Percentiles rank a stretch among this genome's conserved stretches.
These are phyloP conservation scores for Sapria himalayana DNA, from an alignment of 345 rosid genomes.

Conservation along the genomic window DNA sequence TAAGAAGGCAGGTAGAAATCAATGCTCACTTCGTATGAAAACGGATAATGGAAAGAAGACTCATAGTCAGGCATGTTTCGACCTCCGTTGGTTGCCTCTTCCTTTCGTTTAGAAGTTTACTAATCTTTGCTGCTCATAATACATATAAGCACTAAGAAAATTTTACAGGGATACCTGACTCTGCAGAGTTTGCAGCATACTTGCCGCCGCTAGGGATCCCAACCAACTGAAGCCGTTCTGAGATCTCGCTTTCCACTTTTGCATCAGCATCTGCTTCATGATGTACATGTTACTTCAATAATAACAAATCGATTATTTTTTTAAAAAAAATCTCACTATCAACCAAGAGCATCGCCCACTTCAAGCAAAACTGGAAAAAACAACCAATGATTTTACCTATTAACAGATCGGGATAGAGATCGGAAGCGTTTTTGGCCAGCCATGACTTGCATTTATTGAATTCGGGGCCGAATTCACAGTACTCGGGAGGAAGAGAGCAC, in stretches of 20 bases:
- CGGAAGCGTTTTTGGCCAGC: constrained; percentile 27
- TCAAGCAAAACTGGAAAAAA: background rate
- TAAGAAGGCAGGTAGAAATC: too few relatives aligned
- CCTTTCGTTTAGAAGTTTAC: too few relatives aligned
- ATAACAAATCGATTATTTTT: background rate
- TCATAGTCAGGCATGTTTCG: too few relatives aligned
- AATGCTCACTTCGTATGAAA: too few relatives aligned
- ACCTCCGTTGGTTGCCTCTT: too few relatives aligned
- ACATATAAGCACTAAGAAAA: too few relatives aligned
- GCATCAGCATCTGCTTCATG: constrained; percentile 30
- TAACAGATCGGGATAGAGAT: constrained; percentile 27
- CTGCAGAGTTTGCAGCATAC: constrained; percentile 30
- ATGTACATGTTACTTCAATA: background rate
- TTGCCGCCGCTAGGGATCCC: constrained; percentile 40
- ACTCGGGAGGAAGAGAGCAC: constrained; percentile 28
- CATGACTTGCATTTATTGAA: constrained; percentile 31
- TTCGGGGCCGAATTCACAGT: constrained; percentile 31
- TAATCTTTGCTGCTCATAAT: too few relatives aligned
- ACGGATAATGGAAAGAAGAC: too few relatives aligned
- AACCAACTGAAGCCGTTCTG: constrained; percentile 44
- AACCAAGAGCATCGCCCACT: background rate
- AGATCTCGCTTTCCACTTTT: constrained; percentile 39
- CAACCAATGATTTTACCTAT: constrained; percentile 9
- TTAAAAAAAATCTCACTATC: too few relatives aligned
- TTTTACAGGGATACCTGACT: too few relatives aligned